These are phyloP conservation scores for Schizosaccharomyces pombe DNA, from an alignment of 805 yeast genomes.

Conservation along the genomic window DNA sequence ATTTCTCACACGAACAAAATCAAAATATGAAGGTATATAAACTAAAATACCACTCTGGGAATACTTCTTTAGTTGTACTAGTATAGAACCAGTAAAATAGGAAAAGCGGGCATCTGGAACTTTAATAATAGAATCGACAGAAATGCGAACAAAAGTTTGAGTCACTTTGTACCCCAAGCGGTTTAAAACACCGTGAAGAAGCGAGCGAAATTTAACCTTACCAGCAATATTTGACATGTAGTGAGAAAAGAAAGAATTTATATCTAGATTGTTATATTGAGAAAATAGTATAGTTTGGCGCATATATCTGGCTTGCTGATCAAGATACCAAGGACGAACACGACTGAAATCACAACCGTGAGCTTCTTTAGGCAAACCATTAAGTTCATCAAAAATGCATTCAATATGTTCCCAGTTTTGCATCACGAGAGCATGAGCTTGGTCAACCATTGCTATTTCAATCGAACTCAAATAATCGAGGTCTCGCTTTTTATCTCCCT, in stretches of 20 bases:
- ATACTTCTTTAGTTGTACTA: slow-evolving; percentile 40
- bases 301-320: slow-evolving; percentile 47
- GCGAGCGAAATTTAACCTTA: slow-evolving; percentile 17
- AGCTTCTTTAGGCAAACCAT: slow-evolving; percentile 53
- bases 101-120: slow-evolving; percentile 74
- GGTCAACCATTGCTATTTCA: slow-evolving; percentile 59
- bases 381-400: slow-evolving; percentile 43
- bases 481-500: slow-evolving; percentile 30
- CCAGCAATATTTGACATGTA: slow-evolving; percentile 19
- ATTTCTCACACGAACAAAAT: slow-evolving; percentile 56
- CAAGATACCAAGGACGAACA: slow-evolving; percentile 76
- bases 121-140: slow-evolving; percentile 12
- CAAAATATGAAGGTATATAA: slow-evolving; percentile 69
- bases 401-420: slow-evolving; percentile 78
- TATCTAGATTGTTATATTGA: slow-evolving; percentile 59
- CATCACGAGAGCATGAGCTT: slow-evolving; percentile 65
- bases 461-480: slow-evolving; percentile 73
- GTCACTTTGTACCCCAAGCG: slow-evolving; percentile 38
- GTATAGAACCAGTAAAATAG: slow-evolving; percentile 44
- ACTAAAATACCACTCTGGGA: slow-evolving; percentile 41
- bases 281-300: slow-evolving; percentile 61
- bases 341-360: slow-evolving; percentile 77
- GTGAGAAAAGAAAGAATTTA: slow-evolving; percentile 32
- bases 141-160: slow-evolving; percentile 38
- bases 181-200: slow-evolving; percentile 30